A percentile compares a stretch with the other conserved stretches of the same genome.
Evolutionary conservation across 306 rosid species (phyloP).

Genomic region (Rosa rugosa): DNA sequence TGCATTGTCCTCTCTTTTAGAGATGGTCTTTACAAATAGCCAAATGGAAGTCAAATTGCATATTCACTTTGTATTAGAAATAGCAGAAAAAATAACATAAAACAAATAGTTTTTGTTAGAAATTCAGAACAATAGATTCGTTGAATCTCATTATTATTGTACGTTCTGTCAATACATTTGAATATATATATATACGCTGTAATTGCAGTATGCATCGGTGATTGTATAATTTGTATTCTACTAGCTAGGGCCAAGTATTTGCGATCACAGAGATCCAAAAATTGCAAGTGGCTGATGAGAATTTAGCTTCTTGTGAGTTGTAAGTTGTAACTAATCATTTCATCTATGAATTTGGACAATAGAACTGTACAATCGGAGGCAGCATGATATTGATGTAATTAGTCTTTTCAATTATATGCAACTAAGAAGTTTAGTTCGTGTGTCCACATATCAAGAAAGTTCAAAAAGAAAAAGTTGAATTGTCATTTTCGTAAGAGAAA

Average conservation of each 20-base stretch:
- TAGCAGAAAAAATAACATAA: not conserved
- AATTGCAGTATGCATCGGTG: not conserved
- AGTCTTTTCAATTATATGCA: not conserved
- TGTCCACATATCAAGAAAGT: not conserved
- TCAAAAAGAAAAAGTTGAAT: not conserved
- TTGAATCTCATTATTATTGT: not conserved
- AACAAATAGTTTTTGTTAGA: not conserved
- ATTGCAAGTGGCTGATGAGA: not conserved
- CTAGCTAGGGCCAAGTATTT: not conserved
- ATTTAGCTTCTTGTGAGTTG: not conserved
- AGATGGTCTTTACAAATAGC: not conserved
- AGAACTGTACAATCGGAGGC: not conserved
- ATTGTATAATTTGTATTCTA: not conserved
- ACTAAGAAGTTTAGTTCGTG: not conserved
- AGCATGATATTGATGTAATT: not conserved
- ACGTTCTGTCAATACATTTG: not conserved
- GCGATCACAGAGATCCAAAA: not conserved
- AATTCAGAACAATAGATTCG: not conserved
- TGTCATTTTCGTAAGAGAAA: not conserved
- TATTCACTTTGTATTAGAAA: no score
- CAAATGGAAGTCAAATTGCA: not conserved
- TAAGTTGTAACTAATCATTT: not conserved
- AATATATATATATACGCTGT: not conserved
- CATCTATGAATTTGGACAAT: not conserved
- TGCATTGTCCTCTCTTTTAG: not conserved